Base-by-base conservation (phyloP, 352 stramenopile species). In the Phytophthora pini region DNA sequence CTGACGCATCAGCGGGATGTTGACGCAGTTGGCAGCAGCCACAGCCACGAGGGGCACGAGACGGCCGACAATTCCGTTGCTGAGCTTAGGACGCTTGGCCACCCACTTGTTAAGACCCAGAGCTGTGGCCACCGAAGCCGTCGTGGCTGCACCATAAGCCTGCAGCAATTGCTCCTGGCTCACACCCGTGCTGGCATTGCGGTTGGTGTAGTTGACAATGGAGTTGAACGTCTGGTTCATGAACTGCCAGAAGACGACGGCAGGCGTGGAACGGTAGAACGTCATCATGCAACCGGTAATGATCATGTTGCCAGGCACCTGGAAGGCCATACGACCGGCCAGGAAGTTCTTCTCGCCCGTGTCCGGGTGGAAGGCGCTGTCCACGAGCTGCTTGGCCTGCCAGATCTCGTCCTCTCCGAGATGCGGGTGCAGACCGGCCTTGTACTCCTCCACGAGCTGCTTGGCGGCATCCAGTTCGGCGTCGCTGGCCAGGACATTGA, bases 191-290 rank as follows among this genome's bases (percentile, higher is more conserved):
- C 88, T 96, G 46, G 89, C 89, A 64, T 97, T 97, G 39, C 91
- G 87, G 82, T 97, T 97, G 11, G 87, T 93, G 74, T 97, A 97
- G 79, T 97, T 97, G 72, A 97, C 87, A 60, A 95, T 86, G 43
- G 89, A 93, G 75, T 97, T 97, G 68, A 96, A 97, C 17, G 83
- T 95, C 70, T 97, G 91, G 78, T 97, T 97, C 73, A 94, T 88
- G 53, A 89, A 95, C 75, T 88, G 89, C 89, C 89, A 96, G 62
- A 96, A 93, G 61, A 96, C 66, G 43, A 96, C 84, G 27, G 86
- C 84, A 26, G 86, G 86, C 27, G 81, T 92, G 22, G 80, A 90
- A 22, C 82, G 81, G 68, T 94, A 94, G 61, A 94, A 94, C 6
- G 84, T 90, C 80, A 94, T 89, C 86, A 94, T 94, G 65, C 83